Conservation (phyloP, 2,329 filamentous ascomycete genomes). For the Arthrinium puccinioides region DNA sequence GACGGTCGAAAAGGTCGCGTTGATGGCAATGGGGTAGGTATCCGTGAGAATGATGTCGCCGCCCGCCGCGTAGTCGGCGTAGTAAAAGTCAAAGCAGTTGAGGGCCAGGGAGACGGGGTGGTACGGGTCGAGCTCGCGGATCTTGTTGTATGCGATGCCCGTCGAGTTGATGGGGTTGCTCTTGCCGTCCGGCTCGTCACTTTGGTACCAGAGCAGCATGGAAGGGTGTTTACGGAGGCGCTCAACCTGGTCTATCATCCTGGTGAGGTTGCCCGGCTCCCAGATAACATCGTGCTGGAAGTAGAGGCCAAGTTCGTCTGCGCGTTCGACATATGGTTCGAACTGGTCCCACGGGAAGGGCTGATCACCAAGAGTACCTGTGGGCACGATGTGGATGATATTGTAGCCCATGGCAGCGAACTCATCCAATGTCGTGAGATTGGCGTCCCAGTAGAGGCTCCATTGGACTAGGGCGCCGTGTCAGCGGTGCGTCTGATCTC, state of each 20-base stretch:
- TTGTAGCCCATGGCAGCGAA: slow-evolving; percentile 12
- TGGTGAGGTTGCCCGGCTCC: slow-evolving; percentile 8
- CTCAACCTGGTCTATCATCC: slow-evolving; percentile 23
- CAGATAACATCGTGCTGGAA: slow-evolving; percentile 13
- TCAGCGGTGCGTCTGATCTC: neutral
- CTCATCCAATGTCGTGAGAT: slow-evolving; percentile 11
- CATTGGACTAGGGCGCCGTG: slow-evolving; percentile 8
- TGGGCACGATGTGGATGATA: slow-evolving; percentile 14
- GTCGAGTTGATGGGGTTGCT: slow-evolving; percentile 37
- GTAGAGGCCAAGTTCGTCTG: slow-evolving; percentile 11
- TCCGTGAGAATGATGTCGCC: slow-evolving; percentile 44
- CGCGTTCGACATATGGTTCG: slow-evolving; percentile 12
- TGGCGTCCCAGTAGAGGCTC: slow-evolving; percentile 13
- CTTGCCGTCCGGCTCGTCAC: slow-evolving; percentile 42
- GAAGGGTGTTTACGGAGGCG: slow-evolving; percentile 22
- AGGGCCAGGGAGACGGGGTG: slow-evolving; percentile 43
- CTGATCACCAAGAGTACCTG: slow-evolving; percentile 8
- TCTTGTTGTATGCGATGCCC: slow-evolving; percentile 27
- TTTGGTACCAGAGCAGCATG: slow-evolving; percentile 40
- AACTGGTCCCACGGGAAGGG: slow-evolving; percentile 13
- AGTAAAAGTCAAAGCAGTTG: slow-evolving; percentile 47
- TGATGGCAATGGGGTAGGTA: slow-evolving; percentile 40
- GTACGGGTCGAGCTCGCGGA: slow-evolving; percentile 40
- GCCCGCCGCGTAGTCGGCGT: slow-evolving; percentile 38
- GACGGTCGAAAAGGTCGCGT: slow-evolving; percentile 33